Percentiles rank a stretch among this genome's conserved stretches.
Conservation (phyloP, 495 filamentous ascomycete species). For the Annulohypoxylon bovei region DNA sequence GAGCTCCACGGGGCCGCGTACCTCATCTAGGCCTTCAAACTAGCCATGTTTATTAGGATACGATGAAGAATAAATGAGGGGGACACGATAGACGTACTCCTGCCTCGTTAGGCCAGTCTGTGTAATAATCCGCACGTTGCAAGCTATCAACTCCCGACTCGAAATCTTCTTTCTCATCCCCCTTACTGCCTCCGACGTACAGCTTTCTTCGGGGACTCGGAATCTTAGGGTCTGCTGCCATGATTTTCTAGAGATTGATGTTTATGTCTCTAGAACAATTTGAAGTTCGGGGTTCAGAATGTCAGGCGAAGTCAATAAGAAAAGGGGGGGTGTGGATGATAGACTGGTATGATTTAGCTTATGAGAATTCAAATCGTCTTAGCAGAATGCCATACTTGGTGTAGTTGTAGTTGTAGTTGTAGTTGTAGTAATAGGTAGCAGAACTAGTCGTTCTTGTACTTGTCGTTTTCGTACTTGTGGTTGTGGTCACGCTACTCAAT, state of each 20-base stretch:
- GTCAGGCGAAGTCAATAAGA: too few species aligned
- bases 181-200: slow-evolving; percentile 68
- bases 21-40: slow-evolving; percentile 59
- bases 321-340: too few species aligned
- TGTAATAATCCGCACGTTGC: slow-evolving; percentile 51
- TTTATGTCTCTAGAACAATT: not conserved
- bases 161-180: slow-evolving; percentile 79
- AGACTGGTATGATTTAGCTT: too few species aligned
- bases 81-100: slow-evolving; percentile 45
- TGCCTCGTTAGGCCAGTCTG: slow-evolving; percentile 58
- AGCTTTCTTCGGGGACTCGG: slow-evolving; percentile 50
- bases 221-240: not conserved
- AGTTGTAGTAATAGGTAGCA: not conserved
- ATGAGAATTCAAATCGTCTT: too few species aligned
- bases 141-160: slow-evolving; percentile 72
- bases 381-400: too few species aligned
- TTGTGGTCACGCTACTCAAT: not conserved
- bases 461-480: not conserved
- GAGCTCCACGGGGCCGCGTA: slow-evolving; percentile 55
- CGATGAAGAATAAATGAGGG: not conserved
- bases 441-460: too few species aligned
- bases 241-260: not conserved
- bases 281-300: too few species aligned
- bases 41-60: slow-evolving; percentile 31
- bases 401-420: not conserved